Percentiles rank a stretch among this genome's conserved stretches.
Evolutionary conservation across 306 rosid genomes (phyloP).

Genomic region (Quercus dentata): DNA sequence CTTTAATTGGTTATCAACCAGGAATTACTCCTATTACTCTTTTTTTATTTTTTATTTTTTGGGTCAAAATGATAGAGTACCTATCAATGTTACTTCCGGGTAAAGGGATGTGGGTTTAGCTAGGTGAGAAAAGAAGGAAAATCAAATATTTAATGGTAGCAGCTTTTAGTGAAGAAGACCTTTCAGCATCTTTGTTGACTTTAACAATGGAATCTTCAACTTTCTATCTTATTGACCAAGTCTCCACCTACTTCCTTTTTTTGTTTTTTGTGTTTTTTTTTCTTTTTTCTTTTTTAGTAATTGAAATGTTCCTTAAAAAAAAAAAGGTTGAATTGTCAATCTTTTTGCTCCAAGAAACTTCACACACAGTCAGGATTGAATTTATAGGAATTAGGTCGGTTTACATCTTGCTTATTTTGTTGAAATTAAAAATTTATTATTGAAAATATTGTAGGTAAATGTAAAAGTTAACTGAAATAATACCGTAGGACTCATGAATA

Average conservation of each 20-base stretch:
- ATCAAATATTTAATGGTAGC: too few species aligned
- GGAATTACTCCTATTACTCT: background rate
- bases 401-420: rapidly evolving
- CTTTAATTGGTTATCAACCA: background rate
- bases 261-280: background rate
- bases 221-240: slow-evolving; percentile 1
- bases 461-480: rapidly evolving
- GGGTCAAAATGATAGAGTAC: too few species aligned
- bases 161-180: background rate
- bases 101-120: too few species aligned
- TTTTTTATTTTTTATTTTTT: background rate
- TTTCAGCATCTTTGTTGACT: slow-evolving; percentile 18
- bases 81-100: too few species aligned
- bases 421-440: too few species aligned
- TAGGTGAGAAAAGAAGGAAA: too few species aligned
- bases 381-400: too few species aligned
- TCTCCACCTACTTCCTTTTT: background rate
- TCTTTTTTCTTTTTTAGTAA: background rate
- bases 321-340: too few species aligned
- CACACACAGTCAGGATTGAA: too few species aligned
- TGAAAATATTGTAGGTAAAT: rapidly evolving
- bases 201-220: background rate
- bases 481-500: rapidly evolving
- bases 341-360: too few species aligned
- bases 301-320: too few species aligned